These are phyloP conservation scores for Zygoascus flipseniorum DNA, from an alignment of 805 yeast genomes.

Conservation along the genomic window DNA sequence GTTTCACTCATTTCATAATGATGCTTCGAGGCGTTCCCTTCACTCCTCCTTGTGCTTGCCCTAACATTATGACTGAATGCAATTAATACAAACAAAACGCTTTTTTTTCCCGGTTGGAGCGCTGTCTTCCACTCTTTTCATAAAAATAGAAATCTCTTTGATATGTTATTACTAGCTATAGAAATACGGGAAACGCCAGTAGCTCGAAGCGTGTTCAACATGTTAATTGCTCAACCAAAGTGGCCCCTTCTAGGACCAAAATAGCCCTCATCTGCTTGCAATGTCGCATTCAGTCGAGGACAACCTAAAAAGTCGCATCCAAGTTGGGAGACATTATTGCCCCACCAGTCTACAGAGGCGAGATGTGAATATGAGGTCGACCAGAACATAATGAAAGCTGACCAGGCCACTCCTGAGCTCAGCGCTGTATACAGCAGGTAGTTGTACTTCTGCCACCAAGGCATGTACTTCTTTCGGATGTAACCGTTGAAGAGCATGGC, in stretches of 20 bases:
- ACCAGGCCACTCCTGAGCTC: conserved; percentile 43
- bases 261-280: conserved; percentile 9
- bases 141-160: no score
- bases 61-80: no score
- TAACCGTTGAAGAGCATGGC: conserved; percentile 38
- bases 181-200: no score
- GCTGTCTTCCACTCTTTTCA: no score
- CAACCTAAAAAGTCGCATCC: conserved; percentile 16
- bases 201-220: no score
- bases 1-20: no score
- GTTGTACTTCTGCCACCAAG: conserved; percentile 49
- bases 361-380: conserved; percentile 30
- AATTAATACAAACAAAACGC: no score
- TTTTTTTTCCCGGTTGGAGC: no score
- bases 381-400: conserved; percentile 39
- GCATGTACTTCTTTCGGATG: conserved; percentile 34
- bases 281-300: conserved; percentile 6
- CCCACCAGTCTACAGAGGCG: conserved; percentile 40
- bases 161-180: no score
- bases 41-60: no score
- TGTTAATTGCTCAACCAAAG: background rate
- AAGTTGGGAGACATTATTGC: conserved; percentile 30
- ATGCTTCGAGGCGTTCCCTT: no score
- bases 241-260: conserved; percentile 13
- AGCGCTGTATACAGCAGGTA: conserved; percentile 41